phyloP scores from a whole-genome alignment of 352 stramenopile genomes.

The Pythium insidiosum region DNA sequence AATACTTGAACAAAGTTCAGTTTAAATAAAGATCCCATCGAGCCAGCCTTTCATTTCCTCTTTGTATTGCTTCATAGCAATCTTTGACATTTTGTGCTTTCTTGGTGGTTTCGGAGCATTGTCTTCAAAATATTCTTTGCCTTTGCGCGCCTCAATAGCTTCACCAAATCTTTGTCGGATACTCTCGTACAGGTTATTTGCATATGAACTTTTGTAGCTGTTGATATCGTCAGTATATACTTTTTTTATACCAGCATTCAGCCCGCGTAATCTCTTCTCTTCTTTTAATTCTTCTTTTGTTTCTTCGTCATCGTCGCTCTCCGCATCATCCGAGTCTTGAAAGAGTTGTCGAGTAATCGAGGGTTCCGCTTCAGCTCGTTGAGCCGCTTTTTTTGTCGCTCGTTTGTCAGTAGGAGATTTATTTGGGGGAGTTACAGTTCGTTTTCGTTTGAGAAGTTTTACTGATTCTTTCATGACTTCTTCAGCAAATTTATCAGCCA shows the following conservation, averaged over 20 bases:
- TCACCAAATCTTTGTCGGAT: constrained; percentile 6
- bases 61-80: constrained; percentile 12
- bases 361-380: constrained; percentile 6
- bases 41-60: constrained; percentile 12
- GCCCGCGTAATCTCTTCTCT: constrained; percentile 11
- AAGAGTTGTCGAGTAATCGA: constrained; percentile 11
- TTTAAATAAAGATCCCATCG: constrained; percentile 18
- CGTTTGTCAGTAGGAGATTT: constrained; percentile 15
- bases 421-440: constrained; percentile 11
- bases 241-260: constrained; percentile 16
- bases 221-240: constrained; percentile 14
- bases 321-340: constrained; percentile 12
- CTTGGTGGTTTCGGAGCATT: constrained; percentile 6
- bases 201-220: constrained; percentile 10
- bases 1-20: constrained; percentile 4
- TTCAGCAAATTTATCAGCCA: constrained; percentile 11
- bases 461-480: constrained; percentile 9
- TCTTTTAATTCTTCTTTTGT: constrained; percentile 13
- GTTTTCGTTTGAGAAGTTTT: constrained; percentile 10
- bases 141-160: constrained; percentile 9
- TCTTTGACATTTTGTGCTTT: constrained; percentile 5
- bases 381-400: constrained; percentile 9
- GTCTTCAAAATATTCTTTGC: constrained; percentile 8
- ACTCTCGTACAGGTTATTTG: constrained; percentile 7
- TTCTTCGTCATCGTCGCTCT: constrained; percentile 10